phyloP scores from a whole-genome alignment of 2,329 filamentous ascomycete species.

The Fusarium marasasianum region DNA sequence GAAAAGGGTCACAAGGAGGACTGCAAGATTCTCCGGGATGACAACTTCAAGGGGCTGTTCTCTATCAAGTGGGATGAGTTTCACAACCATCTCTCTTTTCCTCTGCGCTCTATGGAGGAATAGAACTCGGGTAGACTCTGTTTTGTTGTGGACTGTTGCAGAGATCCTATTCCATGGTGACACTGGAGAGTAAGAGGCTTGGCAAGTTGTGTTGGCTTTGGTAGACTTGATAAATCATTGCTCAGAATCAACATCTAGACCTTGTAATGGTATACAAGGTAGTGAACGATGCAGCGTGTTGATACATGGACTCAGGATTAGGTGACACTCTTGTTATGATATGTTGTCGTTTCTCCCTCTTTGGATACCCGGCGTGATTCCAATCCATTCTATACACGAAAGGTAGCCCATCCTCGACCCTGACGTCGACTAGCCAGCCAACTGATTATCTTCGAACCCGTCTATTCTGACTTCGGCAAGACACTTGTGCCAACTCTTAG shows the following conservation, averaged over 20 bases:
- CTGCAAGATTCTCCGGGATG: slow-evolving; percentile 18
- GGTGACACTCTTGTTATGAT: background rate
- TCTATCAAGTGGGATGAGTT: slow-evolving; percentile 1
- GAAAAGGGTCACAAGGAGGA: slow-evolving; percentile 19
- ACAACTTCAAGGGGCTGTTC: slow-evolving; percentile 11
- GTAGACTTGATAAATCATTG: background rate
- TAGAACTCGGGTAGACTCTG: background rate
- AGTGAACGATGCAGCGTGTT: rapidly evolving
- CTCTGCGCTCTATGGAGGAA: background rate
- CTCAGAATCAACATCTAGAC: background rate
- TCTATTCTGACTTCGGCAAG: no score
- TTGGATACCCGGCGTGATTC: rapidly evolving
- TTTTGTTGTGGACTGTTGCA: background rate
- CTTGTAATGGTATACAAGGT: background rate
- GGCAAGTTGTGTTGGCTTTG: background rate
- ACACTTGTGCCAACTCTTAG: rapidly evolving
- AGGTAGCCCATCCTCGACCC: rapidly evolving
- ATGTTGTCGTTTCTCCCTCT: background rate
- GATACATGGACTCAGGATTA: background rate
- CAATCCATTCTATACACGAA: background rate
- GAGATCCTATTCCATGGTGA: background rate
- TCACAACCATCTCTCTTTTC: background rate
- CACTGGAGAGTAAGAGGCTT: background rate
- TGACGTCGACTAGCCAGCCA: no score
- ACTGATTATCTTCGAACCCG: no score